Base-by-base conservation (phyloP, 176 grass and related monocot species). In the Lolium perenne region DNA sequence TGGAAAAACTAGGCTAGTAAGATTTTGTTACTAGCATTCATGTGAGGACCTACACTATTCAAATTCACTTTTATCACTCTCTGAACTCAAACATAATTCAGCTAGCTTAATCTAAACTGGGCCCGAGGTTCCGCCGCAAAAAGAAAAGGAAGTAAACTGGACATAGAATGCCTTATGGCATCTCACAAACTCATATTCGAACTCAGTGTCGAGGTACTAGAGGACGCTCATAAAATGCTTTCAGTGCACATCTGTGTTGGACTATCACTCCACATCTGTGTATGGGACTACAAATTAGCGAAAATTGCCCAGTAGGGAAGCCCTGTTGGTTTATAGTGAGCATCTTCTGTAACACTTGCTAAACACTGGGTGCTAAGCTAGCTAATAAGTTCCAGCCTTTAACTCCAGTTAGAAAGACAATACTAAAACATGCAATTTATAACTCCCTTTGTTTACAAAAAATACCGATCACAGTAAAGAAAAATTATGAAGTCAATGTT, bases 11-110 rank as follows among this genome's bases (percentile, higher is more conserved):
- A 26, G 60, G 23, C 14, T 6, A 14, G 61, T 7, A 26, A 63
- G 21, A 80, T 64, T 60, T 46, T 48, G 15, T 62, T 64, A 61
- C 8, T 60, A 61, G n/a, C 40, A 79, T 10, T 79, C 57, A 45
- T 25, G 11, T 65, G 3, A 35, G 32, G 32, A 35, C 32, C 32
- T 35, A 35, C 32, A 35, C 32, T 35, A 35, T 35, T 35, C 32
- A 35, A 35, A 35, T 35, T 35, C 32, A 3, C 32, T 35, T 35
- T 3, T 35, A 35, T 35, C 32, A 35, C 32, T 35, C 32, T 35
- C 32, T 35, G 32, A 35, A 35, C 32, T 35, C 32, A 35, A 35
- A 35, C 32, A 35, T 35, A 35, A 35, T 3, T 35, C 2, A 35
- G 32, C 32, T 35, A 35, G 32, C 32, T 35, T 35, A 35, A 35